phyloP scores from a whole-genome alignment of 163 green algal genomes.

The Scenedesmus sp. region DNA sequence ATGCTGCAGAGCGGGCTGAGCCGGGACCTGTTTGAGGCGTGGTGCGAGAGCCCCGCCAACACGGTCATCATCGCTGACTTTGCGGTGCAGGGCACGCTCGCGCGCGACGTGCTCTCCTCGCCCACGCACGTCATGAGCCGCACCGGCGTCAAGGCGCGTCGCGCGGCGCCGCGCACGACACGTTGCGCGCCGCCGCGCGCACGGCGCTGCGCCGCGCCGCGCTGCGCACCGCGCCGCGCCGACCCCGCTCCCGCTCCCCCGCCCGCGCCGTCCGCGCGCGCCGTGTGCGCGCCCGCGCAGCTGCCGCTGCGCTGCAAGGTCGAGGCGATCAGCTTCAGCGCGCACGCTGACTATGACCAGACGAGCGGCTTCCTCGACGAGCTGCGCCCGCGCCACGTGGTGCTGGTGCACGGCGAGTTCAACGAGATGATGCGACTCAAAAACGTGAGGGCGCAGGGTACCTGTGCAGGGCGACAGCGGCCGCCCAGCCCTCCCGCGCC shows the following conservation, averaged over 20 bases:
- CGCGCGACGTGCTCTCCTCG: constrained; percentile 91
- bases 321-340: constrained; percentile 97
- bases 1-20: constrained; percentile 90
- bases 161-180: too few relatives aligned
- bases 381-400: constrained; percentile 89
- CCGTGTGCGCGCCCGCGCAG: too few relatives aligned
- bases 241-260: too few relatives aligned
- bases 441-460: constrained; percentile 16
- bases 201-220: too few relatives aligned
- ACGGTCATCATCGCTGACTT: constrained; percentile 93
- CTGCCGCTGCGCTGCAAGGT: constrained; percentile 87
- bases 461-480: neutral
- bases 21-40: constrained; percentile 96
- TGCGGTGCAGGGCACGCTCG: constrained; percentile 92
- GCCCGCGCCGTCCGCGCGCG: too few relatives aligned
- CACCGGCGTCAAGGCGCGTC: constrained; percentile 71
- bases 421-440: constrained; percentile 85
- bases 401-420: constrained; percentile 97
- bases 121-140: constrained; percentile 80
- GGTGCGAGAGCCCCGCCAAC: constrained; percentile 89
- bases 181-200: too few relatives aligned
- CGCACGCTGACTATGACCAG: constrained; percentile 97
- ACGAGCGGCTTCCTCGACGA: constrained; percentile 93
- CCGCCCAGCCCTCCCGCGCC: too few relatives aligned
- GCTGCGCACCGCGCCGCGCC: too few relatives aligned